Percentiles rank a stretch among this genome's conserved stretches.
Conservation (phyloP, 768 basidiomycete genomes). For the Crucibulum laeve region DNA sequence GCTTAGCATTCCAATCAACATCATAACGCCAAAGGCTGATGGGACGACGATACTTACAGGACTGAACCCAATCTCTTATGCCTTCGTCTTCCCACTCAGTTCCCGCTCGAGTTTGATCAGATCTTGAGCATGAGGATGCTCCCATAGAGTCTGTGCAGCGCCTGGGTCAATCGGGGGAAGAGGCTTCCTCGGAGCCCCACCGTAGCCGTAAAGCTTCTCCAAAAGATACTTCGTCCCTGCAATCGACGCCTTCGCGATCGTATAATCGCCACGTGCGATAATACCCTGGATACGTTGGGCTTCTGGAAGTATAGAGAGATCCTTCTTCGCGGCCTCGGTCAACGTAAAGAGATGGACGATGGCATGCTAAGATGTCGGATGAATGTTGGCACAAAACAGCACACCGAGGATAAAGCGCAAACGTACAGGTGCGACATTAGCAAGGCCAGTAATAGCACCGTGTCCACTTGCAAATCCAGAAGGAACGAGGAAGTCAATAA, state of each 20-base stretch:
- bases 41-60: too few species aligned
- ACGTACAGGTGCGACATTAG: slow-evolving; percentile 73
- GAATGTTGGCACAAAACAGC: slow-evolving; percentile 1
- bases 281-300: slow-evolving; percentile 77
- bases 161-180: slow-evolving; percentile 58
- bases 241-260: slow-evolving; percentile 72
- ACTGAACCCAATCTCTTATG: slow-evolving; percentile 6
- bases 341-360: slow-evolving; percentile 58
- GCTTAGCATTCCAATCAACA: too few species aligned
- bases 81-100: slow-evolving; percentile 36
- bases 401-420: slow-evolving; percentile 7
- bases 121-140: slow-evolving; percentile 67
- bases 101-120: slow-evolving; percentile 61
- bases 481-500: slow-evolving; percentile 76
- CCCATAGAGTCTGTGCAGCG: slow-evolving; percentile 61
- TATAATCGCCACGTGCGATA: slow-evolving; percentile 75
- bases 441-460: slow-evolving; percentile 89
- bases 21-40: too few species aligned
- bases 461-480: slow-evolving; percentile 70
- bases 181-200: slow-evolving; percentile 75
- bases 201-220: slow-evolving; percentile 75
- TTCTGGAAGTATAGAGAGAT: slow-evolving; percentile 56
- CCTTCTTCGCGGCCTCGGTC: slow-evolving; percentile 49
- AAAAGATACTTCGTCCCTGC: slow-evolving; percentile 82
- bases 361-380: slow-evolving; percentile 38